Evolutionary conservation across 352 stramenopile species (phyloP).

Genomic region (Globisporangium orthogonon): DNA sequence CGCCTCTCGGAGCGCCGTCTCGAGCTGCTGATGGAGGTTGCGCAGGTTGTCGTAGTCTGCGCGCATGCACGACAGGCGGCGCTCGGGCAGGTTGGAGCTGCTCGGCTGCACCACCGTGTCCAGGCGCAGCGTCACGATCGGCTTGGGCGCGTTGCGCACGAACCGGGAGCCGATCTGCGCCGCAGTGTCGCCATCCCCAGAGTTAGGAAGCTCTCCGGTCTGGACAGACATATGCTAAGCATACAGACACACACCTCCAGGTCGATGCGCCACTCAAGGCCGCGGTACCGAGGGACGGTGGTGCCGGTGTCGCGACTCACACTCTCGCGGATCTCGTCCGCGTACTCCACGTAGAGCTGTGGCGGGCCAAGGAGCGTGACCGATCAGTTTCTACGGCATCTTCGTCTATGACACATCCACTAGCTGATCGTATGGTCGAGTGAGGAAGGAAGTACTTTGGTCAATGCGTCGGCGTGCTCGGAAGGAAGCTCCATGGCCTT

Average conservation of each 20-base stretch:
- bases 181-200: too few relatives aligned
- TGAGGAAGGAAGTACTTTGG: constrained; percentile 20
- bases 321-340: constrained; percentile 42
- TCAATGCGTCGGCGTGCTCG: constrained; percentile 36
- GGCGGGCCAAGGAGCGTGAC: too few relatives aligned
- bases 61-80: constrained; percentile 39
- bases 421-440: too few relatives aligned
- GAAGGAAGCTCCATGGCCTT: constrained; percentile 35
- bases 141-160: constrained; percentile 48
- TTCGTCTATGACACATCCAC: too few relatives aligned
- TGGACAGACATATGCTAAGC: too few relatives aligned
- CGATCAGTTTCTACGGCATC: neutral
- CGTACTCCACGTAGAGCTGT: constrained; percentile 49
- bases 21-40: constrained; percentile 55
- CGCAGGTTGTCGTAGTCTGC: constrained; percentile 62
- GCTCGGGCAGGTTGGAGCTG: constrained; percentile 15
- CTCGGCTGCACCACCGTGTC: constrained; percentile 26
- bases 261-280: constrained; percentile 77
- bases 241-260: constrained; percentile 38
- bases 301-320: constrained; percentile 31
- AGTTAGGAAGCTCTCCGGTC: too few relatives aligned
- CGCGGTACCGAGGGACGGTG: constrained; percentile 46
- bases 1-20: constrained; percentile 59
- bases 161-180: constrained; percentile 57
- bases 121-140: constrained; percentile 63